Base-by-base conservation (phyloP, 2,329 filamentous ascomycete species). In the Penicillium sp. region DNA sequence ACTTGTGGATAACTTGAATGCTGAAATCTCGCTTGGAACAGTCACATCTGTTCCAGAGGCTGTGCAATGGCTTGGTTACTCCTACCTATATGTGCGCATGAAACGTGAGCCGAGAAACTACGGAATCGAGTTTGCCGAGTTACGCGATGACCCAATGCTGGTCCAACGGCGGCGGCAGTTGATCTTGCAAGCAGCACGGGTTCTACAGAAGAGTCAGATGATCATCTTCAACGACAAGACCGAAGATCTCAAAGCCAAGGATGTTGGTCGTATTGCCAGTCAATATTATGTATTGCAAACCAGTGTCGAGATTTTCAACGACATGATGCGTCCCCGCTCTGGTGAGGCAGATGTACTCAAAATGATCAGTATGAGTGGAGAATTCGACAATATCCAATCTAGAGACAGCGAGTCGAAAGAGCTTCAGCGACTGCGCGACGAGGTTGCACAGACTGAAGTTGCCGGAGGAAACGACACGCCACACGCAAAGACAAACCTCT, bases 11-110 rank as follows among this genome's bases (percentile, higher is more conserved):
- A 99, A 99, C 64, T 78, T 99, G 58, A 99, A 99, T 65, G 94
- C 94, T 0, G 94, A 99, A 72, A 92, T 99, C 62, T 86, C 92
- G 0, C 77, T 99, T 9, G 94, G 94, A 0, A 99, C 96, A 0
- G 96, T 99, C 19, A 97, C 93, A 0, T 96, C 93, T 0, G 89
- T 99, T 2, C 82, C 88, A 2, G 96, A 99, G 77, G 94, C 91
- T 0, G 93, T 97, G 1, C 91, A 96, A 64, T 99, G 94, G 94
- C 88, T 99, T 33, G 93, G 96, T 15, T 99, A 99, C 73, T 97
- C 93, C 0, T 99, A 97, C 70, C 82, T 99, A 0, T 99, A 96
- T 73, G 93, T 99, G 39, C 89, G 94, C 39, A 99, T 99, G 94
- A 87, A 90, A 71, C 86, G 90, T 58, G 96, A 94, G 64, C 93